Evolutionary conservation across 2,329 filamentous ascomycete genomes (phyloP), one percentile per base, ranked within the genome.

Genomic region (Ophiosphaerella narmari): DNA sequence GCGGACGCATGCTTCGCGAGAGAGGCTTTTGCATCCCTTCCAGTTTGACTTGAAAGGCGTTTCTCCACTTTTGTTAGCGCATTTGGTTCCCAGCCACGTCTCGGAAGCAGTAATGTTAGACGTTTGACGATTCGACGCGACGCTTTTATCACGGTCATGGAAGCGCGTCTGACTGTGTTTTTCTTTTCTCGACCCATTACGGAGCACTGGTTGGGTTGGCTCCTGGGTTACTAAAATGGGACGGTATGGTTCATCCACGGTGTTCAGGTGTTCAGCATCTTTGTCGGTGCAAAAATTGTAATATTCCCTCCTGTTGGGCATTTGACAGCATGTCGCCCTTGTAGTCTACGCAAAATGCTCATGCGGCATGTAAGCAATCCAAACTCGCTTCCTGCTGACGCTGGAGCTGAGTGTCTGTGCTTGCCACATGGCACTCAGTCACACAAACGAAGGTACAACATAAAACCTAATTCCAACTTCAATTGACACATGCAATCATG

Each of bases 291-390:
- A 66, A 67, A 43, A 63, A 64, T 66, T 66, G 60, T 49, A 68
- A 62, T 62, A 62, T 60, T 55, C 66, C 43, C 39, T 57, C 33
- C 51, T 62, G 51, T 59, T 54, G 34, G 55, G 52, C 50, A 52
- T 55, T 49, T 43, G 35, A 42, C 46, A 49, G 53, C 46, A 58
- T 64, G 48, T 45, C 54, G 43, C 57, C 60, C 64, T 56, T 70
- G 66, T 72, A 71, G 65, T 71, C 57, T 71, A 70, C 62, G 62
- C 65, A 71, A 36, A 68, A 71, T 62, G 58, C 62, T 51, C 46
- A 58, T 62, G 48, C 60, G 56, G 55, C 57, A 59, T 54, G 47
- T 43, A 45, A 43, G 52, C 48, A 49, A 49, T 48, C 46, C 33
- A 39, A 45, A 16, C 43, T 45, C 48, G 47, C 39, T 48, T 44